A percentile compares a stretch with the other conserved stretches of the same genome.
Conservation (phyloP, 495 filamentous ascomycete genomes). For the Talaromyces ruber region DNA sequence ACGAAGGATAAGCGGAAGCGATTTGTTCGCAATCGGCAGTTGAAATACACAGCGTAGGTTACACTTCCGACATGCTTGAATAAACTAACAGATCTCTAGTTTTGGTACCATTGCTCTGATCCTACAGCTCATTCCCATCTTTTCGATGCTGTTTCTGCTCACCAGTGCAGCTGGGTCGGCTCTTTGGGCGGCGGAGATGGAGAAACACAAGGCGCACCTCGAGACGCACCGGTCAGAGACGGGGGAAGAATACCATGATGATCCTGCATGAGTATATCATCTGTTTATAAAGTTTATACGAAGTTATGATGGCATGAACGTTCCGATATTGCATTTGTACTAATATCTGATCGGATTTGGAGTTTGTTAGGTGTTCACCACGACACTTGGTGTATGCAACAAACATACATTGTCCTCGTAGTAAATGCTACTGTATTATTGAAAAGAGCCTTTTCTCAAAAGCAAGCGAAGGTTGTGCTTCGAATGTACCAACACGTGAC, state of each 20-base stretch:
- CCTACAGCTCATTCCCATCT: conserved; percentile 52
- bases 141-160: conserved; percentile 61
- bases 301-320: not conserved
- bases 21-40: conserved; percentile 40
- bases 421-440: no score
- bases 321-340: not conserved
- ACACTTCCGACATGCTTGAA: not conserved
- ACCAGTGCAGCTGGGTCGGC: conserved; percentile 56
- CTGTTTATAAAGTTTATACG: conserved; percentile 13
- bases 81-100: conserved; percentile 16
- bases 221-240: conserved; percentile 16
- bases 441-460: no score
- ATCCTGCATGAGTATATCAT: conserved; percentile 16
- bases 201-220: conserved; percentile 33
- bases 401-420: no score
- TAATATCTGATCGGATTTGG: not conserved
- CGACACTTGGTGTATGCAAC: no score
- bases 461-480: not conserved
- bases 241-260: conserved; percentile 15
- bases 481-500: not conserved
- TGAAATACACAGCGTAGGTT: conserved; percentile 56
- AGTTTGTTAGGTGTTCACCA: not conserved
- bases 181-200: conserved; percentile 52
- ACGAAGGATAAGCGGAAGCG: conserved; percentile 49
- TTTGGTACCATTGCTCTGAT: conserved; percentile 54